Conservation (phyloP, 2,329 filamentous ascomycete species). For the Exophiala mesophila region DNA sequence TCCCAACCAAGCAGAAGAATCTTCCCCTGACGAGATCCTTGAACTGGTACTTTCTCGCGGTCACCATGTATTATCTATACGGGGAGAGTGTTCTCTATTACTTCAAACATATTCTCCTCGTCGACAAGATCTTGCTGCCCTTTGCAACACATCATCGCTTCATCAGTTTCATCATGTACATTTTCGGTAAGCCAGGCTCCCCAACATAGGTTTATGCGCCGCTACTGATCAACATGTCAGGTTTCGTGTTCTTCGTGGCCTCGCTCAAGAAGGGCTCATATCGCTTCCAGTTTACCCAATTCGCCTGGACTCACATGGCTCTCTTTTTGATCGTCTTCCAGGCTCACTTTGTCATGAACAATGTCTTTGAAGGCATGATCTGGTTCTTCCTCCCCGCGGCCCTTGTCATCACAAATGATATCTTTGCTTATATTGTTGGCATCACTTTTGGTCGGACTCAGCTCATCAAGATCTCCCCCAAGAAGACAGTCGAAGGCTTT, state of each 20-base stretch:
- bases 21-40: slow-evolving; percentile 91
- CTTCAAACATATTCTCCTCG: slow-evolving; percentile 96
- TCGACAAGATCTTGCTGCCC: slow-evolving; percentile 86
- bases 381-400: slow-evolving; percentile 98
- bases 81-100: slow-evolving; percentile 99
- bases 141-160: slow-evolving; percentile 96
- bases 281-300: slow-evolving; percentile 98
- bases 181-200: slow-evolving; percentile 67
- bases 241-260: slow-evolving; percentile 96
- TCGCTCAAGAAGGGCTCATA: slow-evolving; percentile 94
- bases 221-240: slow-evolving; percentile 42
- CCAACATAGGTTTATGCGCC: neutral
- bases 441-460: slow-evolving; percentile 96
- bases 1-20: slow-evolving; percentile 84
- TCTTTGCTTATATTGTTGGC: slow-evolving; percentile 95
- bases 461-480: slow-evolving; percentile 94
- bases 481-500: slow-evolving; percentile 99
- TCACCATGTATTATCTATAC: slow-evolving; percentile 98
- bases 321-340: slow-evolving; percentile 96
- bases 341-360: slow-evolving; percentile 99
- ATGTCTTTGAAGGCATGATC: slow-evolving; percentile 98
- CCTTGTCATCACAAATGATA: slow-evolving; percentile 97
- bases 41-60: slow-evolving; percentile 99
- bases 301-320: slow-evolving; percentile 99
- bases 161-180: slow-evolving; percentile 97